Evolutionary conservation across 208 protist species (phyloP).

Genomic region (Naegleria fowleri): DNA sequence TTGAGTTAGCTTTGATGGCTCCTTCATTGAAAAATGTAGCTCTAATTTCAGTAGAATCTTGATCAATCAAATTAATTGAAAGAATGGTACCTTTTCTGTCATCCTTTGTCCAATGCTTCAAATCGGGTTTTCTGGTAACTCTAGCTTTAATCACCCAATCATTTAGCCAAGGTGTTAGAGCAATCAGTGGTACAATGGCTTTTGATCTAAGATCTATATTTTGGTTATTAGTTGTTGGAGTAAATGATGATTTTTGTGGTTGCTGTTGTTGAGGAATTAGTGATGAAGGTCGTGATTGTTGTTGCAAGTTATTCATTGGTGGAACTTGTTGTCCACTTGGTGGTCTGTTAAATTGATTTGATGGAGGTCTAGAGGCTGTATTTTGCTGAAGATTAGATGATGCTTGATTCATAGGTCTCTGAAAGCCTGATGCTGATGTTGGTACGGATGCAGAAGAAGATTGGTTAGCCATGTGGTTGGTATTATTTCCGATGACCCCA

Average conservation of each 20-base stretch:
- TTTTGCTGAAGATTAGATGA: background rate
- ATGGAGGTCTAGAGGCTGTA: background rate
- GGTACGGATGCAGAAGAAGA: too few species aligned
- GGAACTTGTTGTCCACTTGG: background rate
- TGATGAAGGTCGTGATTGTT: background rate
- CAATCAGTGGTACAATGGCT: background rate
- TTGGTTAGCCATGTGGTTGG: too few species aligned
- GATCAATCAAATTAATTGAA: background rate
- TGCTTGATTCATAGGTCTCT: too few species aligned
- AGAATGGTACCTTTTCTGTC: background rate
- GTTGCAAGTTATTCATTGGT: background rate
- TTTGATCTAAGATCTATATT: background rate
- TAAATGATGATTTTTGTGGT: background rate
- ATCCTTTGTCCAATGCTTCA: background rate
- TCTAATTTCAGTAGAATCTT: background rate
- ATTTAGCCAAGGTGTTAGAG: background rate
- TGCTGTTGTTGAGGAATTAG: background rate
- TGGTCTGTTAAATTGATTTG: background rate
- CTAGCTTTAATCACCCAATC: background rate
- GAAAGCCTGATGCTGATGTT: too few species aligned
- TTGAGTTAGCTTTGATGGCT: background rate
- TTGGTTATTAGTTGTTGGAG: background rate
- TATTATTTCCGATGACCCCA: too few species aligned
- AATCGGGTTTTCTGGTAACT: background rate
- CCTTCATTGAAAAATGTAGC: background rate